Evolutionary conservation across 805 yeast species (phyloP).

Genomic region (Ogataea henricii): DNA sequence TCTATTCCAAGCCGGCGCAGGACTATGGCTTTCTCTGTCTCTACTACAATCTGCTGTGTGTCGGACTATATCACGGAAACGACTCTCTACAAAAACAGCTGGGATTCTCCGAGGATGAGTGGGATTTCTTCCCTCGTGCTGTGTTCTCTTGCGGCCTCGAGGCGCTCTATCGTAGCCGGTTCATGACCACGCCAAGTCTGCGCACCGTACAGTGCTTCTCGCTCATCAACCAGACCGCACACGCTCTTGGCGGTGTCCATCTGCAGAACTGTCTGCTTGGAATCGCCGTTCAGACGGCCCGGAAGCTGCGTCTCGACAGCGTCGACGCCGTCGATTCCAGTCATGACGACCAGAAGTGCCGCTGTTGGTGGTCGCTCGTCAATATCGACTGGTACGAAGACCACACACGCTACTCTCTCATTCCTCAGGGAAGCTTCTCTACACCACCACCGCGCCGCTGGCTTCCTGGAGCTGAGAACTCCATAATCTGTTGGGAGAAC

Average conservation of each 20-base stretch:
- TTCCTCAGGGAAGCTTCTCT: constrained; percentile 24
- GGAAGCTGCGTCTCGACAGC: constrained; percentile 27
- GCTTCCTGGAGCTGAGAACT: constrained; percentile 14
- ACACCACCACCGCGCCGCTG: constrained; percentile 30
- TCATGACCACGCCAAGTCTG: constrained; percentile 33
- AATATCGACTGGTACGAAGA: constrained; percentile 38
- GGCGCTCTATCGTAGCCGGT: constrained; percentile 36
- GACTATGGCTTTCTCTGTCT: constrained; percentile 34
- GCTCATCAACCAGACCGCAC: constrained; percentile 31
- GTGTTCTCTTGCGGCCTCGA: constrained; percentile 36
- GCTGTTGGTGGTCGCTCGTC: constrained; percentile 35
- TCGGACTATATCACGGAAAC: constrained; percentile 32
- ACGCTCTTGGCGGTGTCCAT: constrained; percentile 34
- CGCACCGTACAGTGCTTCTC: constrained; percentile 31
- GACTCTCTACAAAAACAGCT: constrained; percentile 24
- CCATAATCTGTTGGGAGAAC: constrained; percentile 22
- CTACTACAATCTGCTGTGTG: constrained; percentile 35
- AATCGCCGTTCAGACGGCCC: constrained; percentile 27
- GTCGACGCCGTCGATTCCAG: constrained; percentile 8
- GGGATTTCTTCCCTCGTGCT: constrained; percentile 32
- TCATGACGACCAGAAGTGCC: constrained; percentile 14
- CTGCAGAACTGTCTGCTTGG: constrained; percentile 29
- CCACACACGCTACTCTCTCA: constrained; percentile 26
- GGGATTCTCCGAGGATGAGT: constrained; percentile 26
- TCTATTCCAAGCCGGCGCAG: constrained; percentile 27